Base-by-base conservation (phyloP, 2,329 filamentous ascomycete genomes). In the Nannizziopsis barbatae region DNA sequence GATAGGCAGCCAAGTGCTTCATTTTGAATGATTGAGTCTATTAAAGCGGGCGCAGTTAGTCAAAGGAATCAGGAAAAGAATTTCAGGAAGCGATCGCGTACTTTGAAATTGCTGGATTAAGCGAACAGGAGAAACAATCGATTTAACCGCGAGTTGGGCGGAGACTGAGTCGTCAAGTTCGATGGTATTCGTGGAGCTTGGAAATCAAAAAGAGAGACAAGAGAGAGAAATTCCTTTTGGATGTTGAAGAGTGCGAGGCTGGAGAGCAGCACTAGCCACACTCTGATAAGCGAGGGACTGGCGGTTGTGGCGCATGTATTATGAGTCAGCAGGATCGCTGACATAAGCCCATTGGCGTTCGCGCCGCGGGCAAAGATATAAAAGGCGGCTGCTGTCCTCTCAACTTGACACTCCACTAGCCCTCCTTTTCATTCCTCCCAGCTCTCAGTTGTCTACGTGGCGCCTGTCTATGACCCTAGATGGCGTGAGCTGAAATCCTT, bases 1-100 rank as follows among this genome's bases (percentile, higher is more conserved):
- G 88, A 82, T 94, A 96, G 71, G 92, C 90, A 71, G 92, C 92
- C 77, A 98, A 84, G 77, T 96, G 84, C 89, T 98, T 96, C 92
- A 98, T 96, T 87, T 83, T 94, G 71, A 67, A 62, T 61, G 53
- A 56, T 44, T 41, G 55, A 56, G 53, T 42, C 33, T 50, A 45
- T 20, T 35, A 49, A 50, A 49, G 43, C 35, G 6, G 46, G 40
- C 45, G 40, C 38, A 18, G 38, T 51, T 43, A 47, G 44, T 37
- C n/a, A 1, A 30, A 11, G 10, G 6, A 10, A 11, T 7, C 17
- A 30, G 27, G 9, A 43, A 20, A 41, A 18, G 11, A 42, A 42
- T 33, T 17, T 50, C 46, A 18, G 9, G 30, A 11, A 31, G 17
- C 14, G 14, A n/a, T 30, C 31, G 44, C 49, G 14, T 36, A 52